Percentiles rank a stretch among this genome's conserved stretches.
phyloP scores from a whole-genome alignment of 2,329 filamentous ascomycete species.

The Thelonectria olida region DNA sequence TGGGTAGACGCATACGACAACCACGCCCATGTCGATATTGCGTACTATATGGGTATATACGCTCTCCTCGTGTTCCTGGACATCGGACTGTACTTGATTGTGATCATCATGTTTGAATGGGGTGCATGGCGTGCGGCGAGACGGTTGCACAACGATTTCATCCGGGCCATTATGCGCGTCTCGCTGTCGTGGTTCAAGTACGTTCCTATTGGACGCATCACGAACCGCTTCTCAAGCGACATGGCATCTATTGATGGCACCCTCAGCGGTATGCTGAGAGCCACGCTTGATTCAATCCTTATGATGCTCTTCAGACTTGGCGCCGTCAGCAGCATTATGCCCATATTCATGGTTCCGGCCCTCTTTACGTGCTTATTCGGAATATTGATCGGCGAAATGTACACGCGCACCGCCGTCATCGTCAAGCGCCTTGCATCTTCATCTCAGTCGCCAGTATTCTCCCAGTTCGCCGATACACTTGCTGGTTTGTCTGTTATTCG shows the following conservation, averaged over 20 bases:
- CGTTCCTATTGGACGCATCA: conserved; percentile 60
- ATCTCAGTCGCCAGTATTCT: conserved; percentile 63
- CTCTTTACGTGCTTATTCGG: conserved; percentile 56
- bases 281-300: conserved; percentile 52
- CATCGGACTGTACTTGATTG: conserved; percentile 52
- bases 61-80: conserved; percentile 55
- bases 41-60: conserved; percentile 64
- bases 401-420: conserved; percentile 58
- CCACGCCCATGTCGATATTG: conserved; percentile 54
- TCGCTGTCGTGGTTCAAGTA: conserved; percentile 67
- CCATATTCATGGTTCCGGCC: conserved; percentile 59
- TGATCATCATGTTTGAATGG: conserved; percentile 60
- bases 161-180: conserved; percentile 61
- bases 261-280: conserved; percentile 56
- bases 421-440: conserved; percentile 57
- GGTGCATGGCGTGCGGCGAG: conserved; percentile 66
- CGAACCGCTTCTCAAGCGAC: conserved; percentile 66
- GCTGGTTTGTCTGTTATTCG: conserved; percentile 62
- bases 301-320: conserved; percentile 56
- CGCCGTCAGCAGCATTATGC: conserved; percentile 61
- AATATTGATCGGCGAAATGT: conserved; percentile 58
- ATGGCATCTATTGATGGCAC: conserved; percentile 64
- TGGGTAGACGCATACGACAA: conserved; percentile 63
- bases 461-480: conserved; percentile 64
- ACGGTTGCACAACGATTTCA: conserved; percentile 61